These are phyloP conservation scores for Taxillus chinensis DNA, from an alignment of 164 flowering plant species.

Conservation along the genomic window DNA sequence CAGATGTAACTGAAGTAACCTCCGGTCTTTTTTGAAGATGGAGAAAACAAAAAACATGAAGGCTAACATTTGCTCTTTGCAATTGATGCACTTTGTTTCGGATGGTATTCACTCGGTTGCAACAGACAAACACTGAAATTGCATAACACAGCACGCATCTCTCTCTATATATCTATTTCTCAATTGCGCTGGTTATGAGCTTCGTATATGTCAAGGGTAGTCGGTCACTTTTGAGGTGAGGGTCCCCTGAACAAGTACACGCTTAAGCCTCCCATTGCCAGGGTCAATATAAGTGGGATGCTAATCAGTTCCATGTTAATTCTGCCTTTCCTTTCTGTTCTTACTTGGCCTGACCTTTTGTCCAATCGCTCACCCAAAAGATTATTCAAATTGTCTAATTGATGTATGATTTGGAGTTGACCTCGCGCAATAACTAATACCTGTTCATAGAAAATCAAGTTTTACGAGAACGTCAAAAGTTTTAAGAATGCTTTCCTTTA, in stretches of 20 bases:
- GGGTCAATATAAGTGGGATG: constrained; percentile 36
- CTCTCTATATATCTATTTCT: too few species aligned
- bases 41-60: too few species aligned
- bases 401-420: constrained; percentile 68
- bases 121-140: too few species aligned
- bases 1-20: constrained; percentile 52
- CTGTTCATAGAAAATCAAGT: constrained; percentile 18
- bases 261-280: constrained; percentile 56
- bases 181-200: too few species aligned
- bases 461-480: background rate
- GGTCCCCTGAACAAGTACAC: constrained; percentile 35
- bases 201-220: background rate
- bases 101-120: too few species aligned
- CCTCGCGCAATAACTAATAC: constrained; percentile 36
- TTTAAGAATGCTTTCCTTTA: too few species aligned
- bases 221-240: constrained; percentile 26
- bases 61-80: too few species aligned
- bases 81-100: too few species aligned
- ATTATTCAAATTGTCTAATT: constrained; percentile 51
- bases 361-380: constrained; percentile 44
- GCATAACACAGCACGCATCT: too few species aligned
- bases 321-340: constrained; percentile 15
- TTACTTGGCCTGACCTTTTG: constrained; percentile 39
- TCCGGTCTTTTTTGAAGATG: constrained; percentile 42
- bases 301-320: constrained; percentile 18